Conservation (phyloP, 306 rosid genomes). For the Sicyos baderoa region DNA sequence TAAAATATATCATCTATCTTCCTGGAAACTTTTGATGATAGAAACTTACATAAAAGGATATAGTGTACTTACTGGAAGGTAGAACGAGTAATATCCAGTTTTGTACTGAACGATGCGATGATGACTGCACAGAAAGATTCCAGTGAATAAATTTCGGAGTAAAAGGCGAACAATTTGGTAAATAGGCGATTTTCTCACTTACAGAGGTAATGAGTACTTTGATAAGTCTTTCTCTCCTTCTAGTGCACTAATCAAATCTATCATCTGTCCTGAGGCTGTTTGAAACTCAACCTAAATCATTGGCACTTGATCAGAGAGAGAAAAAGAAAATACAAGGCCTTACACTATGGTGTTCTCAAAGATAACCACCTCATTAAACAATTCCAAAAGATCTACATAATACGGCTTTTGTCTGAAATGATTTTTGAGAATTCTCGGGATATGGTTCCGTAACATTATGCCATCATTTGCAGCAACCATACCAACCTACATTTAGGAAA, state of each 20-base stretch:
- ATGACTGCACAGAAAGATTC: constrained; percentile 50
- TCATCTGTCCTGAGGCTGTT: constrained; percentile 96
- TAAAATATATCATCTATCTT: background rate
- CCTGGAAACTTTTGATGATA: background rate
- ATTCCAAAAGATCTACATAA: constrained; percentile 74
- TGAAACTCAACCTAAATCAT: constrained; percentile 73
- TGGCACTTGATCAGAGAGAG: background rate
- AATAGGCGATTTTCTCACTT: constrained; percentile 26
- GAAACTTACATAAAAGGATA: background rate
- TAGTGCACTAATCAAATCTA: constrained; percentile 77
- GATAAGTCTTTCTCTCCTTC: constrained; percentile 89
- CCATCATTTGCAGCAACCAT: constrained; percentile 83
- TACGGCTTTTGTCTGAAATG: constrained; percentile 76
- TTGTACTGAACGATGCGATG: constrained; percentile 85
- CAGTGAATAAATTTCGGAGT: background rate
- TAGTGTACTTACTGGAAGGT: constrained; percentile 66
- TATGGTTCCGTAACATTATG: constrained; percentile 64
- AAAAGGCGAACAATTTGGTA: background rate
- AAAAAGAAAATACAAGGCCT: background rate
- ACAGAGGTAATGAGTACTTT: constrained; percentile 74
- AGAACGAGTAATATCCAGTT: constrained; percentile 88
- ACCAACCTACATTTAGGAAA: constrained; percentile 48
- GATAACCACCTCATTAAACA: constrained; percentile 67
- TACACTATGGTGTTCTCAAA: constrained; percentile 11
- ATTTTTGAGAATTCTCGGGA: constrained; percentile 58